Conservation (phyloP, 2,329 filamentous ascomycete genomes). For the Aspergillus sp. region DNA sequence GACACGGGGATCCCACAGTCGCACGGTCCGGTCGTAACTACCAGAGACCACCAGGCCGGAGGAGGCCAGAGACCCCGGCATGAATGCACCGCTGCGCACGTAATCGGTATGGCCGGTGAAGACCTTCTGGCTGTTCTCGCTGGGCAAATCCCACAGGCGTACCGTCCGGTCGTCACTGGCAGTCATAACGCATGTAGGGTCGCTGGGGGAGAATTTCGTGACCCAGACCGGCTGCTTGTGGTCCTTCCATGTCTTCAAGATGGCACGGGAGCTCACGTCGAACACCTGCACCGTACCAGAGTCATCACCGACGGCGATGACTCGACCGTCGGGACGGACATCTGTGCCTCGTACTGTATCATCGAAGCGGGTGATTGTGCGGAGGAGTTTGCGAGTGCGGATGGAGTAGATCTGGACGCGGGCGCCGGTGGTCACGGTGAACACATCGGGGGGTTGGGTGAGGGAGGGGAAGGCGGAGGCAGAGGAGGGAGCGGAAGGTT, state of each 20-base stretch:
- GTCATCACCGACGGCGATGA: slow-evolving; percentile 89
- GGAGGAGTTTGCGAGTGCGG: slow-evolving; percentile 85
- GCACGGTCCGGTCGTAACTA: slow-evolving; percentile 91
- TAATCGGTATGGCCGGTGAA: slow-evolving; percentile 92
- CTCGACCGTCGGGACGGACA: slow-evolving; percentile 82
- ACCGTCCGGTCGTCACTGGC: slow-evolving; percentile 92
- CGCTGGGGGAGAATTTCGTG: slow-evolving; percentile 86
- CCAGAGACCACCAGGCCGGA: slow-evolving; percentile 80
- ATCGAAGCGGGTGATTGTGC: slow-evolving; percentile 92
- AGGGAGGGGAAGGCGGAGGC: slow-evolving; percentile 45
- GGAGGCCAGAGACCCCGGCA: slow-evolving; percentile 66
- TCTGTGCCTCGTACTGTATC: slow-evolving; percentile 88
- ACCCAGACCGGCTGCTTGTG: slow-evolving; percentile 95
- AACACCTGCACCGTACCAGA: slow-evolving; percentile 93
- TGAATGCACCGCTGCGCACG: slow-evolving; percentile 81
- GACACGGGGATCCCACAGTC: slow-evolving; percentile 86
- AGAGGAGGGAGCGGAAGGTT: slow-evolving; percentile 56
- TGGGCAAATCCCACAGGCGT: slow-evolving; percentile 88
- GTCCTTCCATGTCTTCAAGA: slow-evolving; percentile 91
- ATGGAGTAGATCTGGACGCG: slow-evolving; percentile 93
- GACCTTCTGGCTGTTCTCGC: slow-evolving; percentile 71
- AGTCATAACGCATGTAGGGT: slow-evolving; percentile 83
- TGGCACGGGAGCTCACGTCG: slow-evolving; percentile 83
- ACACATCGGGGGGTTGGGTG: slow-evolving; percentile 58
- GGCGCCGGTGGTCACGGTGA: slow-evolving; percentile 92